These are phyloP conservation scores for Crithidia mellificae DNA, from an alignment of 208 protist species.

Conservation along the genomic window DNA sequence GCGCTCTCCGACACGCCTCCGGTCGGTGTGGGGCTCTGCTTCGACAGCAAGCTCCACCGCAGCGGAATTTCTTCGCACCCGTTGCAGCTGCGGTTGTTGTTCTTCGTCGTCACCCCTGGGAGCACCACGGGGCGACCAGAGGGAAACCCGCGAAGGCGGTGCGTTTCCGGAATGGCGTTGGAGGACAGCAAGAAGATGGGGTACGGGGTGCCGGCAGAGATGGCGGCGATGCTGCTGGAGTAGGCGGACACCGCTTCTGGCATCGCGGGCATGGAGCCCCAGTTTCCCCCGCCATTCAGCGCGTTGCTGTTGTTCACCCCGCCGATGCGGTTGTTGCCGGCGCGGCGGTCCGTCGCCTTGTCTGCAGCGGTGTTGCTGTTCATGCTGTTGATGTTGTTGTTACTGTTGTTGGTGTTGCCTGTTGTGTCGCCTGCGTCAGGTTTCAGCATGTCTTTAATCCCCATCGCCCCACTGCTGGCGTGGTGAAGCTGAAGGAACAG, in stretches of 20 bases:
- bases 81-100: constrained; percentile 36
- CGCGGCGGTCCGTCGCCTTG: not conserved
- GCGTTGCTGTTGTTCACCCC: not conserved
- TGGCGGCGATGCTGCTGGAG: constrained; percentile 23
- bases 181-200: constrained; percentile 30
- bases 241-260: constrained; percentile 11
- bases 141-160: constrained; percentile 31
- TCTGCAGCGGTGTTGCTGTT: not conserved
- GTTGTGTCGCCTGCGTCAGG: constrained; percentile 7
- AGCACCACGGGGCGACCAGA: not conserved
- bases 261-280: constrained; percentile 13
- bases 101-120: constrained; percentile 8
- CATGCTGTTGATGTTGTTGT: not conserved
- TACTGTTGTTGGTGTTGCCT: not conserved
- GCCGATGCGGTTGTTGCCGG: not conserved
- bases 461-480: constrained; percentile 21
- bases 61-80: constrained; percentile 31
- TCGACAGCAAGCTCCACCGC: constrained; percentile 29
- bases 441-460: constrained; percentile 27
- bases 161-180: constrained; percentile 28
- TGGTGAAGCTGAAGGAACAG: constrained; percentile 68
- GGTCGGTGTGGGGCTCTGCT: constrained; percentile 3
- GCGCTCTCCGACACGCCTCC: not conserved
- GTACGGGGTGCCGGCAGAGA: constrained; percentile 27
- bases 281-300: not conserved